Evolutionary conservation across 2,329 filamentous ascomycete genomes (phyloP), one percentile per base, ranked within the genome.

Genomic region (Colletotrichum sp.): DNA sequence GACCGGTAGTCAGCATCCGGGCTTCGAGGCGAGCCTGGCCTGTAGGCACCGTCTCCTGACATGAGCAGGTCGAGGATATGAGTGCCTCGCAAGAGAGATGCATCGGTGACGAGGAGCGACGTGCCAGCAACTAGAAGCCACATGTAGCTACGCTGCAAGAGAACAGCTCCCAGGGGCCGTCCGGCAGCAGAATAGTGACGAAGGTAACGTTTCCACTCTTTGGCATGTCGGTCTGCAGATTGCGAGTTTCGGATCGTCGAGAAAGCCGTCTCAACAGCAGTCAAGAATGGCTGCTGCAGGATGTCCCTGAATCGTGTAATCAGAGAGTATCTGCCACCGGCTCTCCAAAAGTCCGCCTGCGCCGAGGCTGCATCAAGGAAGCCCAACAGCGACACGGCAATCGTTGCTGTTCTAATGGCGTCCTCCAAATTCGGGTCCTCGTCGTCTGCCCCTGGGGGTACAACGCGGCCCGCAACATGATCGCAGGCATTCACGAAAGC

Each of bases 141-240:
- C 89, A 98, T 95, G 82, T 98, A 98, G 78, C 94, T 96, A 81
- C 95, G 92, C 83, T 98, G 96, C 26, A 99, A 86, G 7, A 99
- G 90, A 93, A 98, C 97, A 15, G 96, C 95, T 12, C 97, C 96
- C 59, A 99, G 86, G 1, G 98, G 96, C 24, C 95, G 92, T 12
- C 94, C 94, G 74, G 92, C 90, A 18, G 93, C 91, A 32, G 95
- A 92, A 85, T 99, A 99, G 77, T 96, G 94, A 60, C 94, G 94
- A 72, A 95, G 87, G 84, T 95, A 95, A 78, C 93, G 92, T 85
- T 94, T 98, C 97, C 97, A 99, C 78, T 98, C 94, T 80, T 93
- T 94, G 24, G 95, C 87, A 32, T 90, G 86, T 64, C 90, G 89
- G 77, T 94, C 93, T 28, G 92, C 87, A 32, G 90, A 90, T 78